Evolutionary conservation across 345 rosid genomes (phyloP), one percentile per base, ranked within the genome.

Genomic region (Firmiana major): DNA sequence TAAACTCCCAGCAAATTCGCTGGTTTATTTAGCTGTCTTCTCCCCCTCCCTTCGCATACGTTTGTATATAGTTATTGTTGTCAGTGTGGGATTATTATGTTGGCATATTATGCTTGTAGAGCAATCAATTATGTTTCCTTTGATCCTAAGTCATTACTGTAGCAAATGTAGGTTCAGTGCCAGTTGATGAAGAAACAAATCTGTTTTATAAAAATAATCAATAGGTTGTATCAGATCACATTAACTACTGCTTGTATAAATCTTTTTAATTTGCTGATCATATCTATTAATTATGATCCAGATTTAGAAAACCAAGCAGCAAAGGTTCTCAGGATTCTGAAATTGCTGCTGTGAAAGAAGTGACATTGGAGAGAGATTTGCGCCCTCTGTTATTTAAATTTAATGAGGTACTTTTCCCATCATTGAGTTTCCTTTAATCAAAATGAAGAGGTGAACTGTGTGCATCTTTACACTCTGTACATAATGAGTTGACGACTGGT

Each of bases 311-410:
- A 84, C 80, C 69, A 60, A 79, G 77, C 49, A 75, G 84, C 66
- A 83, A 82, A 78, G 88, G 82, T 85, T 86, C 88, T 77, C 81
- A 70, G 78, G 74, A 80, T 79, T 68, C 84, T 55, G 89, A 86
- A 79, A 77, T 63, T 72, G 83, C 75, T 31, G 83, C 43, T 48
- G 84, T 75, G 71, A 87, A 84, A 79, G 71, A 78, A 63, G 79
- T 83, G 63, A 84, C 90, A 16, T 85, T 76, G 7, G 86, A 85
- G 77, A 92, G 93, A 87, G 92, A 92, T 78, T 84, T 83, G 38
- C 90, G 85, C 5, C 99, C 98, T 73, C 76, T 93, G 80, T 87
- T 95, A 77, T 95, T 93, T 84, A 93, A 90, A 87, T 95, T 80
- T 73, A 95, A 95, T 73, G 99, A 95, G 97, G 99, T 93, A 84